Base-by-base conservation (phyloP, 2,329 filamentous ascomycete genomes). In the Fusarium sp. region DNA sequence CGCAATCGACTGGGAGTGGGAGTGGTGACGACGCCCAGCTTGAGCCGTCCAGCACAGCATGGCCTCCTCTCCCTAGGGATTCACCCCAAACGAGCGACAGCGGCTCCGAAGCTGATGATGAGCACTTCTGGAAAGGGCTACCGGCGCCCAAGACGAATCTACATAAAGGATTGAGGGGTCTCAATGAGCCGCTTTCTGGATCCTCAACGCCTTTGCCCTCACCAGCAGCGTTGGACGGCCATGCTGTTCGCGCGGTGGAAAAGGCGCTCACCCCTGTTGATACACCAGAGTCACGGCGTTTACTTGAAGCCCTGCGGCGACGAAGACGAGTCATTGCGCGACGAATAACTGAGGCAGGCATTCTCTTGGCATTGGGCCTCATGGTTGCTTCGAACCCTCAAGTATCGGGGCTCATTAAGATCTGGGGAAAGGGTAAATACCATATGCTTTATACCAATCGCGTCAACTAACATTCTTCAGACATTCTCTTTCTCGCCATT, bases 101-200 rank as follows among this genome's bases (percentile, higher is more conserved):
- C 77, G 95, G 95, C 23, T 97, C 94, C 16, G 95, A 98, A 77
- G 95, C 95, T 38, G 95, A 97, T 75, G 95, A 98, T 81, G 95
- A 98, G 79, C 91, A 94, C 68, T 90, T 95, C 72, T 83, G 97
- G 61, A 96, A 91, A 77, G 91, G 93, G 0, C 82, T 97, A 20
- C 94, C 95, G 1, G 92, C 94, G 3, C 92, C 94, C 2, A 90
- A 86, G n/a, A 73, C 85, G 8, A 86, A 89, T 65, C 84, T 88
- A 31, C 90, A 91, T 76, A 97, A 97, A 80, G 94, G 93, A 7
- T 79, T 97, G 53, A 86, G 91, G 64, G 90, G 87, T 63, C 80
- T 79, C 63, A 84, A 87, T 71, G 89, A 85, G 73, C 76, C 75
- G 3, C 73, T 85, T 2, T 90, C 88, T 0, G 85, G 85, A 6